Conservation (phyloP, 768 basidiomycete species). For the Boletus vinaceobasis region DNA sequence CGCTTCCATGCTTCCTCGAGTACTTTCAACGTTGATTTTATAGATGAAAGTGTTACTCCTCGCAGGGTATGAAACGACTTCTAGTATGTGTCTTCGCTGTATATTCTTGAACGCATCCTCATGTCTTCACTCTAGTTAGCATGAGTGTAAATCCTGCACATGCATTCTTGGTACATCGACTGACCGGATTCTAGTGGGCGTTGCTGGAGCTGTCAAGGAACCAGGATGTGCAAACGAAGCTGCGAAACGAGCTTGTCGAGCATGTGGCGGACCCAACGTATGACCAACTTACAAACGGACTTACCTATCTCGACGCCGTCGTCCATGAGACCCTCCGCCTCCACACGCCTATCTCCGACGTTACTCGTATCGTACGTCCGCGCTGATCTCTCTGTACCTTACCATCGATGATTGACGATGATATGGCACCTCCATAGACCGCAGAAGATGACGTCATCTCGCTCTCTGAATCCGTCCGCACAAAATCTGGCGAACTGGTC, state of each 20-base stretch:
- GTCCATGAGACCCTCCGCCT: conserved; percentile 41
- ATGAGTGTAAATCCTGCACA: conserved; percentile 4
- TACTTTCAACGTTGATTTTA: conserved; percentile 18
- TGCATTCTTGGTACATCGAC: not conserved
- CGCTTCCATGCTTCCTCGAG: not conserved
- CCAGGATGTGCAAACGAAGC: conserved; percentile 29
- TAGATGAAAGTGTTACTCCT: conserved; percentile 15
- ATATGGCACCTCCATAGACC: conserved; percentile 29
- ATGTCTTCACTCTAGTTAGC: conserved; percentile 2
- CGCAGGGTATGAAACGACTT: conserved; percentile 17
- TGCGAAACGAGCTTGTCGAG: conserved; percentile 46
- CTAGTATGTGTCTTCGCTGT: not conserved
- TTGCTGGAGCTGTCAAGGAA: conserved; percentile 24
- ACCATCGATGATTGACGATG: not conserved
- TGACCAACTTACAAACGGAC: conserved; percentile 45
- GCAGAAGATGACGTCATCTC: conserved; percentile 49
- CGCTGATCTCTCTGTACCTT: conserved; percentile 5
- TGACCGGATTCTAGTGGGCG: conserved; percentile 41
- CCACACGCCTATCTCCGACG: not conserved
- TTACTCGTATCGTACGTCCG: not conserved
- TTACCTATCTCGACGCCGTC: conserved; percentile 54
- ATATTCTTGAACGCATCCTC: not conserved
- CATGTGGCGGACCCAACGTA: conserved; percentile 48
- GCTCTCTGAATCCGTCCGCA: conserved; percentile 26
- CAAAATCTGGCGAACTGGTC: conserved; percentile 36